phyloP scores from a whole-genome alignment of 306 rosid species.

The Elaeagnus macrophylla region DNA sequence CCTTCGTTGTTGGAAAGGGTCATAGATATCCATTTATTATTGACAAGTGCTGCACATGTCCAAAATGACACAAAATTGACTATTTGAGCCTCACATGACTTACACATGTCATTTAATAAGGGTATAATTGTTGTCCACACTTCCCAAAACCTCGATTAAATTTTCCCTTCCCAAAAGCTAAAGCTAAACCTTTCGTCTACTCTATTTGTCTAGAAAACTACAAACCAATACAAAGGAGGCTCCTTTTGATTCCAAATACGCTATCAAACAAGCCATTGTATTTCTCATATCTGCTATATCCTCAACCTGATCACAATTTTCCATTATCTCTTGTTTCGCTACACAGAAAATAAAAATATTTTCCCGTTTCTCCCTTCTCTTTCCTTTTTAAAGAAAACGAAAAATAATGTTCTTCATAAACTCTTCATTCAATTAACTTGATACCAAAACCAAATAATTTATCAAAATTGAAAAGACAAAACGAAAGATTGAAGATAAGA shows the following conservation, averaged over 20 bases:
- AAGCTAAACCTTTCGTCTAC: conserved; percentile 57
- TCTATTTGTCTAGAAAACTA: conserved; percentile 75
- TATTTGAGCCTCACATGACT: too few species aligned
- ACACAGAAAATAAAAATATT: too few species aligned
- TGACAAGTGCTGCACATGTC: too few species aligned
- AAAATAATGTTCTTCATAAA: too few species aligned
- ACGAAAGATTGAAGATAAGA: background rate
- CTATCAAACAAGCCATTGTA: conserved; percentile 44
- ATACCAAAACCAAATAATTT: too few species aligned
- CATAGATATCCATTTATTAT: too few species aligned
- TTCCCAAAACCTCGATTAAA: conserved; percentile 70
- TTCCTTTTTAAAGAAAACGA: background rate
- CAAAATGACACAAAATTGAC: too few species aligned
- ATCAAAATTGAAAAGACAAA: background rate
- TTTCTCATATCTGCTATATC: conserved; percentile 77
- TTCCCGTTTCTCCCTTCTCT: too few species aligned
- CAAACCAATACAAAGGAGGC: conserved; percentile 75
- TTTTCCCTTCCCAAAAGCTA: conserved; percentile 51
- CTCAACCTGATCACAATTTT: conserved; percentile 44
- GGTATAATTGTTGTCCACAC: too few species aligned
- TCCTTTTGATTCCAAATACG: conserved; percentile 56
- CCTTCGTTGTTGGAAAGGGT: too few species aligned
- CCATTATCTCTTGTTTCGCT: background rate
- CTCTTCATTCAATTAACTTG: too few species aligned
- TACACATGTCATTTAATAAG: too few species aligned